A percentile compares a stretch with the other conserved stretches of the same genome.
Evolutionary conservation across 139 green algal species (phyloP).

Genomic region (Picochlorum sp.): DNA sequence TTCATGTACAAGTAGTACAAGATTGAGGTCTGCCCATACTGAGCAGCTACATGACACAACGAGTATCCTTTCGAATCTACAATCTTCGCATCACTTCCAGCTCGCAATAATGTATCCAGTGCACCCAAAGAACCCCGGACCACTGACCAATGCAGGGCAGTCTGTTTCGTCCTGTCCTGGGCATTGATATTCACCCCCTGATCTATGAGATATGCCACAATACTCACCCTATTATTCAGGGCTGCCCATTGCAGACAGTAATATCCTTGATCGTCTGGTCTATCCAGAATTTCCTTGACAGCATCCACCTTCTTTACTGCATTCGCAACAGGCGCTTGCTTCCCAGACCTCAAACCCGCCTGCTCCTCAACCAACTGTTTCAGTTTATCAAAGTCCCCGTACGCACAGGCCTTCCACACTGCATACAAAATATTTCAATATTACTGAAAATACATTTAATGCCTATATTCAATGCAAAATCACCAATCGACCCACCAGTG

Average conservation of each 20-base stretch:
- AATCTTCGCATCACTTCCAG: constrained; percentile 35
- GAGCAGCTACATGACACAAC: constrained; percentile 74
- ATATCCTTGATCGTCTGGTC: constrained; percentile 58
- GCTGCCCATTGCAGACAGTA: constrained; percentile 81
- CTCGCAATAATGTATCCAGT: constrained; percentile 64
- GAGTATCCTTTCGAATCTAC: constrained; percentile 61
- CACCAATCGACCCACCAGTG: neutral
- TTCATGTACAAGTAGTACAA: constrained; percentile 82
- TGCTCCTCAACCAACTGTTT: constrained; percentile 31
- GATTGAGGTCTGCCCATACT: constrained; percentile 92
- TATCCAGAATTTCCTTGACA: constrained; percentile 32
- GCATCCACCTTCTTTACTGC: no score
- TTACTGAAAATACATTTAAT: neutral
- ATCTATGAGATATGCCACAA: constrained; percentile 61
- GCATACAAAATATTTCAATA: neutral
- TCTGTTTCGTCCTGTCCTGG: constrained; percentile 69
- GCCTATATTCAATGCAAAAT: neutral
- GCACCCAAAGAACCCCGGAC: constrained; percentile 67
- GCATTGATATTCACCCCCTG: constrained; percentile 51
- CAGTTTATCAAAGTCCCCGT: constrained; percentile 73
- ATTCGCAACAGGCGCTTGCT: no score
- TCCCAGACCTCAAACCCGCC: no score
- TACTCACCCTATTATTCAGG: constrained; percentile 81
- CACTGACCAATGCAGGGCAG: constrained; percentile 77
- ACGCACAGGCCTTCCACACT: constrained; percentile 68